These are phyloP conservation scores for Coix lacrymajobi DNA, from an alignment of 176 grass and related monocot genomes.

Conservation along the genomic window DNA sequence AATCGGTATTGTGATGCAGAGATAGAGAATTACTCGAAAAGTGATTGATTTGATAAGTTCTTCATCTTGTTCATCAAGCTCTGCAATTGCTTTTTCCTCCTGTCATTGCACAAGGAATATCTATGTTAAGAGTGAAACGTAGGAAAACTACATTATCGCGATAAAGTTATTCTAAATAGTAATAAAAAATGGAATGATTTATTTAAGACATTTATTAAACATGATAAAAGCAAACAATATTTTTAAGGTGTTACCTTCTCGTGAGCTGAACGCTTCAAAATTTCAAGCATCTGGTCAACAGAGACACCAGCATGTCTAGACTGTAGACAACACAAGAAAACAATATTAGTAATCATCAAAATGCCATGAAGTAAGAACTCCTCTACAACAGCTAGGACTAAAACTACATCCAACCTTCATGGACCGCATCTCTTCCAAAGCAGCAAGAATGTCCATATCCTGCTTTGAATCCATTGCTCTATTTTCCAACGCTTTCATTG, in stretches of 20 bases:
- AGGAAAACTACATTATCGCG: not conserved
- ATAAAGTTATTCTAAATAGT: conserved; percentile 17
- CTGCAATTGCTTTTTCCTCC: conserved; percentile 61
- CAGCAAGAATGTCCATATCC: conserved; percentile 56
- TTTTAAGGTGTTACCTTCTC: conserved; percentile 40
- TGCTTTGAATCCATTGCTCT: conserved; percentile 54
- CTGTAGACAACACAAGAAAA: conserved; percentile 47
- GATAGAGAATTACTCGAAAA: conserved; percentile 57
- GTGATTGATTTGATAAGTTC: conserved; percentile 78
- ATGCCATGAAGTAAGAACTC: not conserved
- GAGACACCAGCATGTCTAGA: conserved; percentile 88
- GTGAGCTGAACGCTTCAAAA: conserved; percentile 60
- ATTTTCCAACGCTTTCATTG: conserved; percentile 56
- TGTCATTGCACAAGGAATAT: conserved; percentile 26
- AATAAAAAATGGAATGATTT: not conserved
- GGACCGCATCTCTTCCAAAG: conserved; percentile 55
- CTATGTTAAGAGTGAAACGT: conserved; percentile 7
- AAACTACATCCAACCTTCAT: conserved; percentile 41
- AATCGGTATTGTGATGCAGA: conserved; percentile 7
- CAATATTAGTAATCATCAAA: conserved; percentile 6
- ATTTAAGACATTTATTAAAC: not conserved
- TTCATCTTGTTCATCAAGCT: conserved; percentile 87
- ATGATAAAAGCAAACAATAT: not conserved
- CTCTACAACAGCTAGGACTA: not conserved
- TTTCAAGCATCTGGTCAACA: conserved; percentile 87